Evolutionary conservation across 2,329 filamentous ascomycete genomes (phyloP).

Genomic region (Epichloe uncinata): DNA sequence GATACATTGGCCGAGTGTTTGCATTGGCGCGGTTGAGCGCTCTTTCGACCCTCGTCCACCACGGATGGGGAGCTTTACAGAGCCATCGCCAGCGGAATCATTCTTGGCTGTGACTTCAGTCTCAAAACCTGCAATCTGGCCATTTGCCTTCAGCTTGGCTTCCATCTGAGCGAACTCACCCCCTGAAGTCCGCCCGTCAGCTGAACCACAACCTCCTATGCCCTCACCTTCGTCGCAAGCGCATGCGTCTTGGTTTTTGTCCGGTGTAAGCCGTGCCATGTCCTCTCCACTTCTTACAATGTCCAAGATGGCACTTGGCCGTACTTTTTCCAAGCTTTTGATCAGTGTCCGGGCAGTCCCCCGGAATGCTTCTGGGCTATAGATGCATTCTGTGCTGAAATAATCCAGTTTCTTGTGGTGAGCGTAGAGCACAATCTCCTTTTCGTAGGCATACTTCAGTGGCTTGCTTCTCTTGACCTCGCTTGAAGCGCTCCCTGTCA

Average conservation of each 20-base stretch:
- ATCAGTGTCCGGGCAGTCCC: constrained; percentile 85
- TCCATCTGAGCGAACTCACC: constrained; percentile 76
- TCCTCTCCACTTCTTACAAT: constrained; percentile 92
- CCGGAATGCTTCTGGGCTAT: constrained; percentile 91
- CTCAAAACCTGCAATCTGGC: constrained; percentile 14
- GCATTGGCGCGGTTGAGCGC: constrained; percentile 32
- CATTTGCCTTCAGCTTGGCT: constrained; percentile 23
- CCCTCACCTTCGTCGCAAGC: constrained; percentile 25
- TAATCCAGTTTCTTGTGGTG: constrained; percentile 96
- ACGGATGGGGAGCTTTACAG: constrained; percentile 23
- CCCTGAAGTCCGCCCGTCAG: constrained; percentile 53
- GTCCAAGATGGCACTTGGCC: constrained; percentile 88
- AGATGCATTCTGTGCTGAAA: constrained; percentile 97
- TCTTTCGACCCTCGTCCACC: constrained; percentile 14
- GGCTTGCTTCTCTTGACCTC: constrained; percentile 94
- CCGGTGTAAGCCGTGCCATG: constrained; percentile 62
- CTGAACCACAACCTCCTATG: constrained; percentile 56
- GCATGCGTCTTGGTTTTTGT: constrained; percentile 23
- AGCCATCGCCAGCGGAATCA: constrained; percentile 11
- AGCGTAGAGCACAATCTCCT: constrained; percentile 96
- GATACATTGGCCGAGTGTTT: constrained; percentile 70
- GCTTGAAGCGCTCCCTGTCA: constrained; percentile 64
- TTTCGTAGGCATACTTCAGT: constrained; percentile 96
- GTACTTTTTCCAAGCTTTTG: constrained; percentile 86
- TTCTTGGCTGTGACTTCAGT: constrained; percentile 19